Evolutionary conservation across 257 asterid species (phyloP).

Genomic region (Nicotiana otophora): DNA sequence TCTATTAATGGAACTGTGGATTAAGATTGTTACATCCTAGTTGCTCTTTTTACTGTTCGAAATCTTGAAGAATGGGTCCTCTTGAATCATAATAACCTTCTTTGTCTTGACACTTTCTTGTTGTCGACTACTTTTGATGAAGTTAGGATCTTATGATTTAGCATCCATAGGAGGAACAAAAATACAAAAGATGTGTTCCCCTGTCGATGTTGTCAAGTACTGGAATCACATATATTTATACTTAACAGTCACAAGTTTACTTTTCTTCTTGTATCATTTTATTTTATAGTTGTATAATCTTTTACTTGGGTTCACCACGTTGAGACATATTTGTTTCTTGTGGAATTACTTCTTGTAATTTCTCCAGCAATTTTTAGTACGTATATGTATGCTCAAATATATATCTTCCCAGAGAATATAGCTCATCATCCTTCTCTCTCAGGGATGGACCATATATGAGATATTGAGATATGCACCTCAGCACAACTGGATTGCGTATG

Average conservation of each 20-base stretch:
- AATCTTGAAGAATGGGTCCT: neutral
- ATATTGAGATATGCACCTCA: slow-evolving; percentile 81
- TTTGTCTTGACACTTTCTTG: neutral
- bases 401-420: neutral
- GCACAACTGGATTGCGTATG: slow-evolving; percentile 85
- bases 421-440: slow-evolving; percentile 15
- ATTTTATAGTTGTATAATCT: neutral
- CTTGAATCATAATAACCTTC: neutral
- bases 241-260: neutral
- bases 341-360: neutral
- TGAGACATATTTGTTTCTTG: neutral
- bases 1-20: neutral
- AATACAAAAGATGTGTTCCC: neutral
- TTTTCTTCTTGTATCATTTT: neutral
- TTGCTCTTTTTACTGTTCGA: neutral
- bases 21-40: neutral
- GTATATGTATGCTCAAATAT: neutral
- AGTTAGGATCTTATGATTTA: neutral
- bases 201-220: neutral
- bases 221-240: neutral
- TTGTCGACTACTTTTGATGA: neutral
- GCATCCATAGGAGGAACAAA: neutral
- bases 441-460: slow-evolving; percentile 89
- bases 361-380: neutral
- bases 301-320: neutral